Percentiles rank a stretch among this genome's conserved stretches.
phyloP scores from a whole-genome alignment of 805 yeast genomes.

The Teunomyces gatunensis region DNA sequence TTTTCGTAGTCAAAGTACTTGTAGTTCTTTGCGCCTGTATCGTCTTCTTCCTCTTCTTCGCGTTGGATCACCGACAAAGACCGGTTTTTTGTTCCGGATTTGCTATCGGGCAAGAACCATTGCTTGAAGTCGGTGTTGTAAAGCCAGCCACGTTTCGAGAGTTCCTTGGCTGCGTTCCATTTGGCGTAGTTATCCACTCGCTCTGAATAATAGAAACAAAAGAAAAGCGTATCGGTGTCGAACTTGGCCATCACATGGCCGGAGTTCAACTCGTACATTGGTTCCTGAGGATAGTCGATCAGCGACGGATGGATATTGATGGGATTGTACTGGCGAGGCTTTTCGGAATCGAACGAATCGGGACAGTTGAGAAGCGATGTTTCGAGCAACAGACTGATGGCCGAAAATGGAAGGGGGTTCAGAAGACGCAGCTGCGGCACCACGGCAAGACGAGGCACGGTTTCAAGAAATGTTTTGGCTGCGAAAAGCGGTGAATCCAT shows the following conservation, averaged over 20 bases:
- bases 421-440: constrained; percentile 42
- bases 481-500: constrained; percentile 3
- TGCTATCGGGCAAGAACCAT: constrained; percentile 76
- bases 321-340: constrained; percentile 74
- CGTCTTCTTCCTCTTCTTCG: constrained; percentile 26
- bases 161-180: constrained; percentile 71
- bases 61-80: constrained; percentile 20
- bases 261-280: constrained; percentile 64
- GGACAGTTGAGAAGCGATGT: constrained; percentile 86
- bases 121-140: constrained; percentile 68
- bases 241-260: constrained; percentile 63
- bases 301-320: constrained; percentile 86
- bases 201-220: constrained; percentile 81
- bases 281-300: constrained; percentile 85
- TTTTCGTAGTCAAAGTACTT: constrained; percentile 82
- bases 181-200: constrained; percentile 32
- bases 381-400: constrained; percentile 62
- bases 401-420: constrained; percentile 52
- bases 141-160: constrained; percentile 78
- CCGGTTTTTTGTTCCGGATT: constrained; percentile 27
- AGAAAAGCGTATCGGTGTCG: constrained; percentile 85
- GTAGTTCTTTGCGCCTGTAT: constrained; percentile 49
- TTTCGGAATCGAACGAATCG: constrained; percentile 87
- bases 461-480: constrained; percentile 18
- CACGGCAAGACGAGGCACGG: constrained; percentile 21